phyloP scores from a whole-genome alignment of 352 stramenopile genomes.

The Globisporangium nagaii region DNA sequence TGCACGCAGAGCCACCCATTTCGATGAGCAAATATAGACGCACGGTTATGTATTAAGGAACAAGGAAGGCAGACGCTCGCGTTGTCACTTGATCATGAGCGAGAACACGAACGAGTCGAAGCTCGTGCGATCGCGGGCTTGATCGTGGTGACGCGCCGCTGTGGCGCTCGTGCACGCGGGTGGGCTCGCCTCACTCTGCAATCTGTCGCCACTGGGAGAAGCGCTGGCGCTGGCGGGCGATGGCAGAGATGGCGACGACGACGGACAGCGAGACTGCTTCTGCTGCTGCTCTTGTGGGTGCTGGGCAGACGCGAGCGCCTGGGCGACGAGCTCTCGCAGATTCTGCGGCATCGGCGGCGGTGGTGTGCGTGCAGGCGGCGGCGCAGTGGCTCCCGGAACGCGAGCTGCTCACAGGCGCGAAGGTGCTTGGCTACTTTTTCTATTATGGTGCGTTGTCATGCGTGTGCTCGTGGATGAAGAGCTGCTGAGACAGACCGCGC shows the following conservation, averaged over 20 bases:
- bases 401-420: constrained; percentile 16
- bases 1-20: too few relatives aligned
- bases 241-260: constrained; percentile 6
- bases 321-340: constrained; percentile 37
- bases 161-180: too few relatives aligned
- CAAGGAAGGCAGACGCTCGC: too few relatives aligned
- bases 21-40: too few relatives aligned
- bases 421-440: constrained; percentile 33
- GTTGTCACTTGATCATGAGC: constrained; percentile 38
- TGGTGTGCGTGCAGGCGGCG: constrained; percentile 18
- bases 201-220: background rate
- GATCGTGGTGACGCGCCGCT: too few relatives aligned
- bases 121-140: constrained; percentile 28
- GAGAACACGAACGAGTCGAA: constrained; percentile 45
- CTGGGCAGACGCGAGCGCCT: constrained; percentile 18
- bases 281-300: constrained; percentile 23
- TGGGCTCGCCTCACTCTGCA: background rate
- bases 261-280: constrained; percentile 12
- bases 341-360: constrained; percentile 32
- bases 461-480: background rate
- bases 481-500: background rate
- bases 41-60: too few relatives aligned
- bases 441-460: constrained; percentile 35
- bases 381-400: constrained; percentile 35
- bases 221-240: background rate